Evolutionary conservation across 352 stramenopile species (phyloP), one percentile per base, ranked within the genome.

Genomic region (Phytophthora constricta): DNA sequence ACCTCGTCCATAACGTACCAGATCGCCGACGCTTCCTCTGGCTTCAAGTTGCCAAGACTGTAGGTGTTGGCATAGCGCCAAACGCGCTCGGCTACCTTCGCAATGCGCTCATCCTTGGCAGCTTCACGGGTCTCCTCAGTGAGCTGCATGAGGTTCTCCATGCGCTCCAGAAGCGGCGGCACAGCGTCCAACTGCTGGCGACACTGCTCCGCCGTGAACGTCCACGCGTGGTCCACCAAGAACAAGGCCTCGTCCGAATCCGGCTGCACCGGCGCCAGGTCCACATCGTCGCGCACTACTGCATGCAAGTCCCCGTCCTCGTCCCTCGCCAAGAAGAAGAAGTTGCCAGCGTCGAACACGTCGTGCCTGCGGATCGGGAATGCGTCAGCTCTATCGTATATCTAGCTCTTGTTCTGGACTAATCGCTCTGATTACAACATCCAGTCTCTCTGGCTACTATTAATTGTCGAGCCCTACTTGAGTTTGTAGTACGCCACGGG

Each of bases 1-100:
- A 87, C 78, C 62, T 87, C 76, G 49, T 87, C 78, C 78, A 87
- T 84, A 45, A 87, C 66, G 61, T 87, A 87, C 76, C 78, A 87
- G 48, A 84, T 87, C 23, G 78, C 59, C 33, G 70, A 70, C 19
- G 70, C 58, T 16, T 82, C 70, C 59, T 82, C 78, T 5, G 70
- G 76, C 42, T 75, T 78, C 10, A 76, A 52, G 41, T 80, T 79
- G 25, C 76, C 76, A 31, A 87, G 65, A 20, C 71, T 62, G 49
- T 87, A 87, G 28, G 78, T 84, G 56, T 83, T 84, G 64, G 74
- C 71, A 47, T 76, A 81, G 19, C 71, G 71, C 78, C 78, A 87
- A 52, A 84, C 73, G 2, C 68, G 57, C 20, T 83, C 51, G 23
- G 76, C 41, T 5, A 87, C 76, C 10, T 49, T 33, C 17, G 27